Conservation (phyloP, 306 rosid species). For the Canavalia ensiformis region DNA sequence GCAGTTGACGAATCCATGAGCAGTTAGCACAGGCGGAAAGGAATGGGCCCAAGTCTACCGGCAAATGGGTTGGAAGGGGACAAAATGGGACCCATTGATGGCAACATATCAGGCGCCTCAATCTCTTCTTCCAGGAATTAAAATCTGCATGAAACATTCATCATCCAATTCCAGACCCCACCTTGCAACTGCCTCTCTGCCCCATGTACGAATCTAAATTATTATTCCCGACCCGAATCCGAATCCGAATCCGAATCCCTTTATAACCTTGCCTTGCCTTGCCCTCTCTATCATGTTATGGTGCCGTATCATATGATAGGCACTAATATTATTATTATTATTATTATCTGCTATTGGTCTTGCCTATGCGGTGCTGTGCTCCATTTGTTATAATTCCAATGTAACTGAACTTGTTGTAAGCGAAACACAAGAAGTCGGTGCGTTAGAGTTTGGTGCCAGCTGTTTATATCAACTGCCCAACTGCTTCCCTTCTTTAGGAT, state of each 20-base stretch:
- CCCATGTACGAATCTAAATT: neutral
- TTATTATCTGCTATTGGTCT: too few relatives aligned
- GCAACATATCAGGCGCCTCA: slow-evolving; percentile 13
- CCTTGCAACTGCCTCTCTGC: slow-evolving; percentile 33
- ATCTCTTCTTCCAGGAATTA: neutral
- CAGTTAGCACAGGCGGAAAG: slow-evolving; percentile 49
- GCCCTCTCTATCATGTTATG: too few relatives aligned
- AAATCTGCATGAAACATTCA: slow-evolving; percentile 22
- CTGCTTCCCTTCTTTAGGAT: slow-evolving; percentile 57
- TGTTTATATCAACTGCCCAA: slow-evolving; percentile 68
- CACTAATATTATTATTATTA: too few relatives aligned
- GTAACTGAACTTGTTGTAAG: neutral
- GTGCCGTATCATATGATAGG: too few relatives aligned
- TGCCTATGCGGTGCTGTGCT: neutral
- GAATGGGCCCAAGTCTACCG: slow-evolving; percentile 47
- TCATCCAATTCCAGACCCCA: slow-evolving; percentile 38
- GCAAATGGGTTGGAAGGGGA: slow-evolving; percentile 67
- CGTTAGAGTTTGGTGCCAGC: slow-evolving; percentile 61
- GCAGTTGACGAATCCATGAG: slow-evolving; percentile 18
- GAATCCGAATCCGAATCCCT: too few relatives aligned
- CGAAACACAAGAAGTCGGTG: slow-evolving; percentile 58
- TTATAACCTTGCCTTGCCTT: too few relatives aligned
- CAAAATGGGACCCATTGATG: slow-evolving; percentile 49
- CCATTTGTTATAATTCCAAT: neutral
- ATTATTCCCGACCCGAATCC: neutral